Base-by-base conservation (phyloP, 192 early-diverging fungal species). In the Backusella liffmaniae region DNA sequence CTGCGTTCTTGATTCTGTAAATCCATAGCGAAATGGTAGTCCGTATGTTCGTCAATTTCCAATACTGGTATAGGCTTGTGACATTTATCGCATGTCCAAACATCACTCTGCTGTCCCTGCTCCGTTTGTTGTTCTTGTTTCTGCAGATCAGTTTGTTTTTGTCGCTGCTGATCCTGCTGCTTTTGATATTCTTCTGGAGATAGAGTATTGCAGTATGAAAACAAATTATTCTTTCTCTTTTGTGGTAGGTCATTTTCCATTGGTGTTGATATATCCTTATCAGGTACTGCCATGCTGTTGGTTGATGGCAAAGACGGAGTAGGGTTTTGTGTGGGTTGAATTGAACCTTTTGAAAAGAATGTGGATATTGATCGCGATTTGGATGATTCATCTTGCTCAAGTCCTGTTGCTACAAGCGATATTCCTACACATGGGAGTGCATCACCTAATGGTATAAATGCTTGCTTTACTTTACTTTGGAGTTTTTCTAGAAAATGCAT, bases 21-120 rank as follows among this genome's bases (percentile, higher is more conserved):
- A 4, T 70, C 71, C 6, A 86, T 41, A 2, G 88, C 89, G 78
- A 89, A 86, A 72, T 90, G 89, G 69, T 46, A 90, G 73, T 90
- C 89, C 18, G 66, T 68, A 73, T 90, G 89, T 67, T 90, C 89
- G 12, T 65, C 77, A 23, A 79, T 29, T 59, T 81, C 29, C 3
- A 67, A 15, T 13, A 37, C 8, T 0, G 74, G 37, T 30, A 85
- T 78, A 23, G 42, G 41, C 46, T 81, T 30, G 46, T 75, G 21
- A 23, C 84, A 85, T 66, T 75, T 37, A 46, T 74, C 80, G 78
- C 73, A 72, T 34, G 46, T 49, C 82, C 78, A 71, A 21, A 41
- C 16, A 23, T 78, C 35, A 23, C 21, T 2, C 8, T 73, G 26
- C 21, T 46, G 30, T 18, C 9, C 23, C 8, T 62, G 56, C 26